These are phyloP conservation scores for Cryptococcus hybrid DNA, from an alignment of 1,284 basidiomycete species.

Conservation along the genomic window DNA sequence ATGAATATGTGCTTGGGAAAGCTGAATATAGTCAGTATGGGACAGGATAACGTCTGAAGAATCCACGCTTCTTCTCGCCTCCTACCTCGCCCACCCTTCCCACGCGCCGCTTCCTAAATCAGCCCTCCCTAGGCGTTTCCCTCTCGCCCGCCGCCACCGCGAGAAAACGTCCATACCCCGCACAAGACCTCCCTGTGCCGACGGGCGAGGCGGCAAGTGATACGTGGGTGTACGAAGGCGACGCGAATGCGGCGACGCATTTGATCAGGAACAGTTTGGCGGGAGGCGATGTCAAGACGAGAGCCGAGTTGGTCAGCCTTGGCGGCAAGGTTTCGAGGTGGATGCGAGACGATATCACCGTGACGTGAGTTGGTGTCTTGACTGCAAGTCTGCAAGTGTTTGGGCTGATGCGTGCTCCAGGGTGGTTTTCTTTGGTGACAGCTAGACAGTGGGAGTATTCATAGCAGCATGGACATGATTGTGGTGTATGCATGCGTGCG, in stretches of 20 bases:
- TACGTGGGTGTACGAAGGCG: slow-evolving; percentile 74
- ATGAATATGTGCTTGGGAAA: too few relatives aligned
- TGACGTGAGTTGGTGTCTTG: slow-evolving; percentile 63
- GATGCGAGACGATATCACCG: slow-evolving; percentile 84
- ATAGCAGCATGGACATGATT: too few relatives aligned
- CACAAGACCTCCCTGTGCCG: slow-evolving; percentile 33
- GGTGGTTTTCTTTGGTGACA: slow-evolving; percentile 2
- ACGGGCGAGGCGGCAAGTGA: slow-evolving; percentile 10
- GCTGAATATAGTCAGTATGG: slow-evolving; percentile 60
- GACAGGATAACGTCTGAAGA: slow-evolving; percentile 94
- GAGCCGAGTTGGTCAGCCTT: slow-evolving; percentile 77
- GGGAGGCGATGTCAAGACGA: slow-evolving; percentile 67
- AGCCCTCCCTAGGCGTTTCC: slow-evolving; percentile 27
- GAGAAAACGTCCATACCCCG: slow-evolving; percentile 38
- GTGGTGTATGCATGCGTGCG: too few relatives aligned
- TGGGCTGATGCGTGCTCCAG: background rate
- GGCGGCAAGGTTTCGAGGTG: slow-evolving; percentile 75
- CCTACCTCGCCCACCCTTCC: slow-evolving; percentile 69
- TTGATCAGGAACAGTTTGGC: slow-evolving; percentile 92
- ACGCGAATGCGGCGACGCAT: slow-evolving; percentile 85
- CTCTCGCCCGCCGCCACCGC: slow-evolving; percentile 18
- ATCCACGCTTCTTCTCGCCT: slow-evolving; percentile 84
- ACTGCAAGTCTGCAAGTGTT: too few relatives aligned
- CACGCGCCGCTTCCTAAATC: slow-evolving; percentile 35
- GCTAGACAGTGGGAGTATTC: too few relatives aligned